Evolutionary conservation across 257 asterid species (phyloP).

Genomic region (Nicotiana otophora): DNA sequence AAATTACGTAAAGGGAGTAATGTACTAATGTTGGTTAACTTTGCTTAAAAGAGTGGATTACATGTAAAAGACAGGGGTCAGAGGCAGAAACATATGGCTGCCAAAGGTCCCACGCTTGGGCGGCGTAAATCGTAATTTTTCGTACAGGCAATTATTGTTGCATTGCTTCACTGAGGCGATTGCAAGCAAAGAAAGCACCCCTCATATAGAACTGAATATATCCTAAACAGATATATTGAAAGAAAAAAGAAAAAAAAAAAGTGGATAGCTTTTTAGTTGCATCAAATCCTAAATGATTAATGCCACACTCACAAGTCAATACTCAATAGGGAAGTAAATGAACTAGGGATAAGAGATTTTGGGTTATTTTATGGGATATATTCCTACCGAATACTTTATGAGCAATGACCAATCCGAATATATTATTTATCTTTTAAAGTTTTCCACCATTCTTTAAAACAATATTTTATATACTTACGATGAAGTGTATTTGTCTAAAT

Average conservation of each 20-base stretch:
- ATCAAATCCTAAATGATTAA: neutral
- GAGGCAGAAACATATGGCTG: neutral
- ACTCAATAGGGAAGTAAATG: neutral
- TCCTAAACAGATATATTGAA: too few species aligned
- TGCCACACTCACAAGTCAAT: neutral
- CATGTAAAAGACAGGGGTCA: neutral
- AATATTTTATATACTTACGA: too few species aligned
- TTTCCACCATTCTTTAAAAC: too few species aligned
- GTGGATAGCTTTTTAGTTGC: neutral
- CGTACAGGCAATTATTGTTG: neutral
- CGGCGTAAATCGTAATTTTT: neutral
- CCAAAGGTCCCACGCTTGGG: neutral
- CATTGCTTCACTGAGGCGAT: neutral
- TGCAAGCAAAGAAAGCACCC: neutral
- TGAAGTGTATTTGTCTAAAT: too few species aligned
- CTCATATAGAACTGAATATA: neutral
- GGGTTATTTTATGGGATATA: neutral
- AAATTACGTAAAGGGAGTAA: neutral
- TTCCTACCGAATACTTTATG: too few species aligned
- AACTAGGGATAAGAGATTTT: neutral
- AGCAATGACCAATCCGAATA: too few species aligned
- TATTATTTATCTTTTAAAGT: too few species aligned
- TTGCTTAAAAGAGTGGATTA: constrained; percentile 8
- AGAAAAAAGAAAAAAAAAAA: too few species aligned
- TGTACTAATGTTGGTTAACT: neutral